phyloP scores from a whole-genome alignment of 2,329 filamentous ascomycete species.

The Phyllosticta citrichinensis region DNA sequence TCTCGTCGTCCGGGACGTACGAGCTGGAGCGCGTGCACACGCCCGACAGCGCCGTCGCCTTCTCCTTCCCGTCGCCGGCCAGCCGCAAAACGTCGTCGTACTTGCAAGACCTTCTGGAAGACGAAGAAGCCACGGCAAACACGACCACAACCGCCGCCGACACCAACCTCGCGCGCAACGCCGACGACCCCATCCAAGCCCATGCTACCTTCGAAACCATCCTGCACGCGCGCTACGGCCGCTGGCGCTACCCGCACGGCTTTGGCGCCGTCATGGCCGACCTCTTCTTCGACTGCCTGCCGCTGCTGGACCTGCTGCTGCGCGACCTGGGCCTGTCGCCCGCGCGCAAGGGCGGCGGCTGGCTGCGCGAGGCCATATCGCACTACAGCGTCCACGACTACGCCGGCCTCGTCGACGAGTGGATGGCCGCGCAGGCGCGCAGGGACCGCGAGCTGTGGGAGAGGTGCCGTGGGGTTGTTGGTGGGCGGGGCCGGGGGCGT shows the following conservation, averaged over 20 bases:
- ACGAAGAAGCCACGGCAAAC: not conserved
- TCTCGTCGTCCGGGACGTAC: not conserved
- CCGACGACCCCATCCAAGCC: not conserved
- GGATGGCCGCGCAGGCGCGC: conserved; percentile 1
- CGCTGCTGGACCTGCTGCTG: conserved; percentile 14
- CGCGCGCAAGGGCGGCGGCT: conserved; percentile 17
- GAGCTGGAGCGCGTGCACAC: not conserved
- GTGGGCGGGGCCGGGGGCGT: not conserved
- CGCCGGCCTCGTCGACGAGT: conserved; percentile 18
- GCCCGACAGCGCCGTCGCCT: not conserved
- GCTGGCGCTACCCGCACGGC: conserved; percentile 21
- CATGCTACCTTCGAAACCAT: conserved; percentile 15
- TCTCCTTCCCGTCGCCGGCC: not conserved
- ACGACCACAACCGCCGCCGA: not conserved
- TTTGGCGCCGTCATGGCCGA: conserved; percentile 22
- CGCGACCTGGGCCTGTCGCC: conserved; percentile 3
- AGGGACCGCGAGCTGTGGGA: not conserved
- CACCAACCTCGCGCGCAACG: not conserved
- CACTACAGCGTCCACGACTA: conserved; percentile 21
- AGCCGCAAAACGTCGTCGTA: not conserved
- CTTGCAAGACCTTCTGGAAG: not conserved
- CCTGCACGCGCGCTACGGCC: conserved; percentile 22
- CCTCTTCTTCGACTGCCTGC: conserved; percentile 21
- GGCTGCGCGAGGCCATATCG: conserved; percentile 16
- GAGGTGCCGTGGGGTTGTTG: not conserved